These are phyloP conservation scores for Elsinoe fawcettii DNA, from an alignment of 2,329 filamentous ascomycete species.

Conservation along the genomic window DNA sequence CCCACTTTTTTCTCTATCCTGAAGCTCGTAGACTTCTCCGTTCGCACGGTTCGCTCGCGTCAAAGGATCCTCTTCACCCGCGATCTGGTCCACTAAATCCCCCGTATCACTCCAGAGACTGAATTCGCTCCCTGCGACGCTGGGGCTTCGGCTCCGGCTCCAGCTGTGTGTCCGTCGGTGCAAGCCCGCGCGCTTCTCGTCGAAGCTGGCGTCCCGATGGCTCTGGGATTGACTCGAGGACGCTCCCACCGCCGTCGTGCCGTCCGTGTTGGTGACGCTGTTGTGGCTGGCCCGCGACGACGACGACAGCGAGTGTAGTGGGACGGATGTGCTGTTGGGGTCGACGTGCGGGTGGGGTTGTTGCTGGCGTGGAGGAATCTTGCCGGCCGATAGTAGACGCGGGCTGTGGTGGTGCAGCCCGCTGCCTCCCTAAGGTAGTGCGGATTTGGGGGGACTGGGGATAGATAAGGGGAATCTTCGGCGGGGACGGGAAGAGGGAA, in stretches of 20 bases:
- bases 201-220: constrained; percentile 32
- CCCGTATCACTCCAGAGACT: constrained; percentile 90
- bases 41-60: constrained; percentile 52
- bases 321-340: constrained; percentile 78
- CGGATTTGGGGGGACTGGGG: neutral
- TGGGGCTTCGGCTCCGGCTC: constrained; percentile 43
- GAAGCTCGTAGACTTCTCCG: constrained; percentile 53
- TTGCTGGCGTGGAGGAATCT: constrained; percentile 63
- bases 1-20: constrained; percentile 19
- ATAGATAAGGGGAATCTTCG: neutral
- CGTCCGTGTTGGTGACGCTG: constrained; percentile 29
- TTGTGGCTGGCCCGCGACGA: constrained; percentile 36
- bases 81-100: constrained; percentile 86
- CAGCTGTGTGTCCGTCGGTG: constrained; percentile 32
- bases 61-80: constrained; percentile 73
- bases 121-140: constrained; percentile 58
- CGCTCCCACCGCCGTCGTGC: constrained; percentile 21
- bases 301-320: constrained; percentile 64
- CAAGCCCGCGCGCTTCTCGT: constrained; percentile 44
- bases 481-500: neutral
- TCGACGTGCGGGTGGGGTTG: constrained; percentile 55
- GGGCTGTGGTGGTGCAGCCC: constrained; percentile 68
- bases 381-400: constrained; percentile 54
- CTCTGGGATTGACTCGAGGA: constrained; percentile 35
- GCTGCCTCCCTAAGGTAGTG: neutral